phyloP scores from a whole-genome alignment of 2,329 filamentous ascomycete species.

The Fusarium aywerte region DNA sequence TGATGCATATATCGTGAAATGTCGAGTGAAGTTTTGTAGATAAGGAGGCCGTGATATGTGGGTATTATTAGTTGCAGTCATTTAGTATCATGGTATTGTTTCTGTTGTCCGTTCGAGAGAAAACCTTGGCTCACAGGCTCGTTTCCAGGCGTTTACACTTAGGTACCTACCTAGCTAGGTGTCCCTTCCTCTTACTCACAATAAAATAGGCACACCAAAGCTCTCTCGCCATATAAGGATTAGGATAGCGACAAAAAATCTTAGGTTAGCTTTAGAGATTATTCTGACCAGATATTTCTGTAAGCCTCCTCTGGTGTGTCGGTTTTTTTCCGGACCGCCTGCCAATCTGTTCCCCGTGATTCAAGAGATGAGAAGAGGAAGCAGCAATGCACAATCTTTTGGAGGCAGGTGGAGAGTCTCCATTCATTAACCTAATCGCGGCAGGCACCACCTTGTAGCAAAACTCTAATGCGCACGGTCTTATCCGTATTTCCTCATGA shows the following conservation, averaged over 20 bases:
- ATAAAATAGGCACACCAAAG: no score
- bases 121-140: not conserved
- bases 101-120: not conserved
- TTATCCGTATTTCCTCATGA: not conserved
- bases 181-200: no score
- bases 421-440: not conserved
- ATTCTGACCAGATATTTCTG: no score
- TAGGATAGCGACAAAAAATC: no score
- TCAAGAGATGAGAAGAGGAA: conserved; percentile 9
- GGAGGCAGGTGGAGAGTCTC: not conserved
- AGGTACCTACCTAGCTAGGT: no score
- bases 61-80: conserved; percentile 16
- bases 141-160: no score
- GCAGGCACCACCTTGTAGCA: conserved; percentile 5
- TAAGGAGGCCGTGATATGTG: conserved; percentile 22
- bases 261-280: no score
- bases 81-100: conserved; percentile 1
- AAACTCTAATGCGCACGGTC: conserved; percentile 20
- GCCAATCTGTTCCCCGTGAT: not conserved
- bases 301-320: no score
- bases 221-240: no score
- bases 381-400: not conserved
- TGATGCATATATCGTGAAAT: conserved; percentile 25
- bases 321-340: no score
- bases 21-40: conserved; percentile 37